Conservation (phyloP, 129 eudicot species). For the Lactuca sativa region DNA sequence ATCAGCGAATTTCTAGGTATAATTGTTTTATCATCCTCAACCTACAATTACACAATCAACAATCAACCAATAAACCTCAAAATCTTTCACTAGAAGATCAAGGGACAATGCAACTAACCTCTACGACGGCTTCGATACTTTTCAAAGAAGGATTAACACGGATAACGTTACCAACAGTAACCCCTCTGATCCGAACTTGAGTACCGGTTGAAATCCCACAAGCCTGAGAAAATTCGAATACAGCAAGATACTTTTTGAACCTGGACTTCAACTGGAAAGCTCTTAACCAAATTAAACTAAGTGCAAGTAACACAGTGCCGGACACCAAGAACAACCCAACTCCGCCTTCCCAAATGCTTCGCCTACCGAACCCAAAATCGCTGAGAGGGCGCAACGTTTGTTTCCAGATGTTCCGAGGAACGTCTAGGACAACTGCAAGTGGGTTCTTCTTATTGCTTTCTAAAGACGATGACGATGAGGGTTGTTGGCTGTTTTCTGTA, state of each 20-base stretch:
- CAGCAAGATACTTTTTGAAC: constrained; percentile 74
- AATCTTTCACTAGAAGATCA: neutral
- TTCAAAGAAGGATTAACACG: constrained; percentile 79
- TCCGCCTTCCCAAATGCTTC: constrained; percentile 98
- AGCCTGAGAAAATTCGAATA: constrained; percentile 81
- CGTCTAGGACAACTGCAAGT: constrained; percentile 47
- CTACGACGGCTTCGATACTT: constrained; percentile 81
- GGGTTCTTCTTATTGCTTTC: constrained; percentile 40
- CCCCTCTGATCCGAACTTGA: constrained; percentile 87
- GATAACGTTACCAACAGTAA: constrained; percentile 80
- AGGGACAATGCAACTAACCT: constrained; percentile 44
- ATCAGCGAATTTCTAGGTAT: constrained; percentile 79
- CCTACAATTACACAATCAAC: constrained; percentile 39
- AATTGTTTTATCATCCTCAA: constrained; percentile 83
- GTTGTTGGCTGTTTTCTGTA: constrained; percentile 41
- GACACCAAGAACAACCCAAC: constrained; percentile 87
- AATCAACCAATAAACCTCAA: constrained; percentile 2
- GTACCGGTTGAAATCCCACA: constrained; percentile 86
- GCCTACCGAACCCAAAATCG: constrained; percentile 83
- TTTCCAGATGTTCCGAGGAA: constrained; percentile 66
- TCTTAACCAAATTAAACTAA: constrained; percentile 74
- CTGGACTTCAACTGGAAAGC: constrained; percentile 76
- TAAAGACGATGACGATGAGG: constrained; percentile 38
- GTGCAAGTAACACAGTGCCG: constrained; percentile 60
- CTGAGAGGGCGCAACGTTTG: constrained; percentile 73